phyloP scores from a whole-genome alignment of 2,329 filamentous ascomycete genomes.

The Grosmannia clavigera region DNA sequence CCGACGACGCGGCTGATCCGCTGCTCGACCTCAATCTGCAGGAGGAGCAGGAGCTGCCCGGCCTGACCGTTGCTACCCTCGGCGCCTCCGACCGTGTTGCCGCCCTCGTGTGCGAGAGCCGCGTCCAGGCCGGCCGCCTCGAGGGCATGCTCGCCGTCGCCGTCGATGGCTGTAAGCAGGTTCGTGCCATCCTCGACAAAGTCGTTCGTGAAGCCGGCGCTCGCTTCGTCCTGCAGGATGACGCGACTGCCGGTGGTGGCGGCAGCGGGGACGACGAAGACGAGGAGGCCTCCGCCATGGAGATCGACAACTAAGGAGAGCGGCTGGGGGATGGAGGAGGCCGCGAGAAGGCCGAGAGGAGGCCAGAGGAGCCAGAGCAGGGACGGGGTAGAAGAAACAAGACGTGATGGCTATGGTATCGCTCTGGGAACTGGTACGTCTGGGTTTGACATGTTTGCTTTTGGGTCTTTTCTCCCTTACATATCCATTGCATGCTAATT shows the following conservation, averaged over 20 bases:
- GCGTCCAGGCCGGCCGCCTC: constrained; percentile 67
- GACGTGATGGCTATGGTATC: not conserved
- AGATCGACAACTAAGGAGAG: constrained; percentile 26
- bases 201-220: constrained; percentile 62
- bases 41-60: constrained; percentile 81
- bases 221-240: constrained; percentile 36
- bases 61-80: constrained; percentile 72
- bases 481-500: not conserved
- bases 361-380: too few relatives aligned
- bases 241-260: not conserved
- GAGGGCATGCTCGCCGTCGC: constrained; percentile 91
- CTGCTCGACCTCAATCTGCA: constrained; percentile 66
- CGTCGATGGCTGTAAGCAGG: constrained; percentile 81
- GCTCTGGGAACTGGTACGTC: not conserved
- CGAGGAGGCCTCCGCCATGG: constrained; percentile 24
- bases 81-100: constrained; percentile 63
- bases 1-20: constrained; percentile 61
- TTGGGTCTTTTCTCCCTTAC: not conserved
- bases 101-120: constrained; percentile 74
- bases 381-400: not conserved
- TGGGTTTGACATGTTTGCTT: too few relatives aligned
- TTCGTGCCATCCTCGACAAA: constrained; percentile 67
- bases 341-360: too few relatives aligned
- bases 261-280: not conserved
- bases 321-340: not conserved